Evolutionary conservation across 371 early-diverging fungal species (phyloP).

Genomic region (Rhizopus delemar): DNA sequence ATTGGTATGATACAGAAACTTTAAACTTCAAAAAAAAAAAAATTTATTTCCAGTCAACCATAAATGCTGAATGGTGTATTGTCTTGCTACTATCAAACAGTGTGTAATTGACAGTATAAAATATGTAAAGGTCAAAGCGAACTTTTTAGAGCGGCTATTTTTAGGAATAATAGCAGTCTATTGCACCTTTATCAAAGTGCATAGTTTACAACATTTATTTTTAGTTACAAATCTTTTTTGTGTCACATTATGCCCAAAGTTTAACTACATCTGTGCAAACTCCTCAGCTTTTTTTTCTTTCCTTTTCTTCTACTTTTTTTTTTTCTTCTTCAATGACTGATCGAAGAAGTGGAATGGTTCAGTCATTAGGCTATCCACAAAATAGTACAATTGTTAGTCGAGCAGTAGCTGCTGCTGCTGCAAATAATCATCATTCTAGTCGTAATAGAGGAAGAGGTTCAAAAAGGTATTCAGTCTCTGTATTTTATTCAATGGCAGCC

Average conservation of each 20-base stretch:
- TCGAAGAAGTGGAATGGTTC: slow-evolving; percentile 50
- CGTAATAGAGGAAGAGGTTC: slow-evolving; percentile 28
- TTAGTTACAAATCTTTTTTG: not conserved
- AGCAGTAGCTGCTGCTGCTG: slow-evolving; percentile 45
- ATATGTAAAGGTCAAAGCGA: too few relatives aligned
- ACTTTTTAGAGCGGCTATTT: too few relatives aligned
- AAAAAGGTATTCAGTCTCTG: slow-evolving; percentile 83
- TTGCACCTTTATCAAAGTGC: slow-evolving; percentile 3
- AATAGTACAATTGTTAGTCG: slow-evolving; percentile 38
- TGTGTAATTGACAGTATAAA: too few relatives aligned
- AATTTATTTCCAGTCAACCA: too few relatives aligned
- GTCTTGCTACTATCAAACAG: too few relatives aligned
- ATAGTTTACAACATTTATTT: not conserved
- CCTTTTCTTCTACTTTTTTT: slow-evolving; percentile 1
- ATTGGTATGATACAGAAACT: too few relatives aligned
- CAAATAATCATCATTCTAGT: slow-evolving; percentile 36
- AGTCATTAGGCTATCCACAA: slow-evolving; percentile 39
- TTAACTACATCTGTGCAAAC: too few relatives aligned
- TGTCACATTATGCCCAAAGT: not conserved
- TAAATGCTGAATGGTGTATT: too few relatives aligned
- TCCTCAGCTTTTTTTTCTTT: not conserved
- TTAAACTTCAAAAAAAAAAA: too few relatives aligned
- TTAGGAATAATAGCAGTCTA: not conserved
- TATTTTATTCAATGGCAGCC: slow-evolving; percentile 88
- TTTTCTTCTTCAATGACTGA: slow-evolving; percentile 30